A percentile compares a stretch with the other conserved stretches of the same genome.
These are phyloP conservation scores for Limonium bicolor DNA, from an alignment of 148 eudicot genomes.

Conservation along the genomic window DNA sequence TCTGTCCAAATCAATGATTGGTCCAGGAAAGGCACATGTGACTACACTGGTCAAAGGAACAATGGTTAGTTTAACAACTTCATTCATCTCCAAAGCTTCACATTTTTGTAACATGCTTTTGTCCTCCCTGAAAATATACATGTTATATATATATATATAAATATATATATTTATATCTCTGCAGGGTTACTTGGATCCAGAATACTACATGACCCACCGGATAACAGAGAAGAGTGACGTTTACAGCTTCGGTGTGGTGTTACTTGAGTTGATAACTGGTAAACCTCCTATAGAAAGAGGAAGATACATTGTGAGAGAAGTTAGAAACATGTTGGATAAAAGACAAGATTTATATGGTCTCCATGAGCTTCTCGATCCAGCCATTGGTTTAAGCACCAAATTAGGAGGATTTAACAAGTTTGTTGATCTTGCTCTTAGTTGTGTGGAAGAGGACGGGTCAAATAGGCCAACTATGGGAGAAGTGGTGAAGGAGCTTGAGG, in stretches of 20 bases:
- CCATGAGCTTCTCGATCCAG: conserved; percentile 34
- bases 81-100: neutral
- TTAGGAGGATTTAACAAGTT: conserved; percentile 39
- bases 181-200: conserved; percentile 85
- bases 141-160: too few relatives aligned
- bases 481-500: conserved; percentile 67
- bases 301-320: conserved; percentile 44
- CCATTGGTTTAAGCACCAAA: conserved; percentile 13
- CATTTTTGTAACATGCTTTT: too few relatives aligned
- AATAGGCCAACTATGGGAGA: conserved; percentile 60
- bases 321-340: conserved; percentile 29
- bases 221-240: conserved; percentile 77
- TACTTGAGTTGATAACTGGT: conserved; percentile 54
- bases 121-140: too few relatives aligned
- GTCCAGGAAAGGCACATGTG: conserved; percentile 35
- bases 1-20: conserved; percentile 37
- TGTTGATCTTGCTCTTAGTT: conserved; percentile 48
- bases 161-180: too few relatives aligned
- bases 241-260: conserved; percentile 59
- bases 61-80: conserved; percentile 29
- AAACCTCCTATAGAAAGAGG: conserved; percentile 55
- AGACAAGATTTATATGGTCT: conserved; percentile 33
- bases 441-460: conserved; percentile 35
- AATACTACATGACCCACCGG: conserved; percentile 70
- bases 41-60: conserved; percentile 77